Percentiles rank a stretch among this genome's conserved stretches.
phyloP scores from a whole-genome alignment of 2,329 filamentous ascomycete genomes.

The Fusarium scirpi region DNA sequence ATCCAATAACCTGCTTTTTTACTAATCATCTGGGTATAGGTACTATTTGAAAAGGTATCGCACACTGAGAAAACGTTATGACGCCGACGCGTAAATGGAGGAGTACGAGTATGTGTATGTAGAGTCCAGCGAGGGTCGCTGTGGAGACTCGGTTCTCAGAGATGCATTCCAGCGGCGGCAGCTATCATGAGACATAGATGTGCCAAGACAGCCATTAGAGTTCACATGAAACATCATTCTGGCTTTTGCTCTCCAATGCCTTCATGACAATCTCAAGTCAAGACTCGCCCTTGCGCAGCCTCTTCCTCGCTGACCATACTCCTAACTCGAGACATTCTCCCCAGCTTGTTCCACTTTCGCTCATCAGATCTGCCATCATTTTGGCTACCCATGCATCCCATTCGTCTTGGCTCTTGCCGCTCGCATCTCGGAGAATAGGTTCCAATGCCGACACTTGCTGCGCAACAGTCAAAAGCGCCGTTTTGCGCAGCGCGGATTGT shows the following conservation, averaged over 20 bases:
- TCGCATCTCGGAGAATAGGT: conserved; percentile 82
- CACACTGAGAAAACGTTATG: conserved; percentile 84
- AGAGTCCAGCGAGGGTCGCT: conserved; percentile 12
- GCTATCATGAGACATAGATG: conserved; percentile 30
- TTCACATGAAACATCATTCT: conserved; percentile 24
- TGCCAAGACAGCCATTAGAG: conserved; percentile 8
- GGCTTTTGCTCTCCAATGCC: conserved; percentile 25
- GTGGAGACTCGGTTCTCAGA: neutral
- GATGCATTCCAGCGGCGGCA: conserved; percentile 22
- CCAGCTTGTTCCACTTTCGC: conserved; percentile 80
- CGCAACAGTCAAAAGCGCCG: conserved; percentile 83
- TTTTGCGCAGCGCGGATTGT: conserved; percentile 80
- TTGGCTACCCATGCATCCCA: conserved; percentile 91
- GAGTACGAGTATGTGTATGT: conserved; percentile 10
- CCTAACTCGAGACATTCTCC: conserved; percentile 89
- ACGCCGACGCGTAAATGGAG: conserved; percentile 53
- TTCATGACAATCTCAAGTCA: conserved; percentile 21
- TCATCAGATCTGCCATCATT: conserved; percentile 86
- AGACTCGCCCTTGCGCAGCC: conserved; percentile 7
- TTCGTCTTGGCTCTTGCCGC: conserved; percentile 88
- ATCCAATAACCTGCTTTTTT: conserved; percentile 32
- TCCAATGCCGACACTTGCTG: conserved; percentile 89
- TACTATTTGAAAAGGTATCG: conserved; percentile 89
- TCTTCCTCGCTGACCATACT: conserved; percentile 90
- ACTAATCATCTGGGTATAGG: conserved; percentile 48